A percentile compares a stretch with the other conserved stretches of the same genome.
These are phyloP conservation scores for Ophiosphaerella narmari DNA, from an alignment of 2,329 filamentous ascomycete genomes.

Conservation along the genomic window DNA sequence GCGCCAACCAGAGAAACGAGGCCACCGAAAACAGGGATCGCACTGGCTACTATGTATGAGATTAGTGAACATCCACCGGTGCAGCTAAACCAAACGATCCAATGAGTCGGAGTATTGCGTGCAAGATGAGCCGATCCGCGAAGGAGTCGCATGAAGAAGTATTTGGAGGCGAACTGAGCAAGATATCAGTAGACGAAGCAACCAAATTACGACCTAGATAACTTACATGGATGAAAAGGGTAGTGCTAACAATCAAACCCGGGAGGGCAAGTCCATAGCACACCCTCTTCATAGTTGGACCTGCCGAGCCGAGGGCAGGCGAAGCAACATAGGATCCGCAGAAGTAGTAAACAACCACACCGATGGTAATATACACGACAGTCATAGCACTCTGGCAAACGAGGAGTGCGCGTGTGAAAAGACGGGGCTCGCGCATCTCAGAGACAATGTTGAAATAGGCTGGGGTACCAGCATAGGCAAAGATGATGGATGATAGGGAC, in stretches of 20 bases:
- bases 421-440: constrained; percentile 65
- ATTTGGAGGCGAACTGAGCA: constrained; percentile 28
- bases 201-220: neutral
- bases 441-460: constrained; percentile 71
- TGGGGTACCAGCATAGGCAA: constrained; percentile 58
- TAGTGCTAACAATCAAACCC: constrained; percentile 29
- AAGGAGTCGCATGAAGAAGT: constrained; percentile 68
- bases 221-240: constrained; percentile 29
- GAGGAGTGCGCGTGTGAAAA: constrained; percentile 61
- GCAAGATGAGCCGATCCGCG: constrained; percentile 68
- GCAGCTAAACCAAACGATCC: constrained; percentile 31
- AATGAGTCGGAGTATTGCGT: constrained; percentile 29
- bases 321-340: constrained; percentile 65
- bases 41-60: constrained; percentile 31
- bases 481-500: constrained; percentile 28
- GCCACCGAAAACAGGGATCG: constrained; percentile 34
- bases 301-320: constrained; percentile 69
- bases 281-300: constrained; percentile 61
- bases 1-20: constrained; percentile 33
- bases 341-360: constrained; percentile 70
- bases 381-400: constrained; percentile 65
- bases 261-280: constrained; percentile 72
- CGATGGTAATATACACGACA: constrained; percentile 66
- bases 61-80: constrained; percentile 20
- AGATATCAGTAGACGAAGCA: neutral